A percentile compares a stretch with the other conserved stretches of the same genome.
Conservation (phyloP, 176 grass and related monocot species). For the Stipa capillata region DNA sequence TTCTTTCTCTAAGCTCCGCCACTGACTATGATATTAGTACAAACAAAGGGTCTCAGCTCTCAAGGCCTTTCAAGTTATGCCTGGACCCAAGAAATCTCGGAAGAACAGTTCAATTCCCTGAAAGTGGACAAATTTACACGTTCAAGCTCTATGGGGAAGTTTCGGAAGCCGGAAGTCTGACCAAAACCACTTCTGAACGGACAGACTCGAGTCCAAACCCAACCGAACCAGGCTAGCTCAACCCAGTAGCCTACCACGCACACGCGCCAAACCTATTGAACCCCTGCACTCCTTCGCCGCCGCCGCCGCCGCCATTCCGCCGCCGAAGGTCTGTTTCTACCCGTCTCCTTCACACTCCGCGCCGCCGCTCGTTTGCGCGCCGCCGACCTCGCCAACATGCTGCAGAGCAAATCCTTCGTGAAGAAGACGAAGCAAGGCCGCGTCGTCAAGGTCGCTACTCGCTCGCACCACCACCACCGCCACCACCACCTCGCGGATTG, state of each 20-base stretch:
- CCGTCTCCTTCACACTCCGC: background rate
- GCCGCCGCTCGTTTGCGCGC: background rate
- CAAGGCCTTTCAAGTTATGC: too few relatives aligned
- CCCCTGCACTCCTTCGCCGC: background rate
- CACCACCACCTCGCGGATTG: background rate
- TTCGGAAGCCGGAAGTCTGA: too few relatives aligned
- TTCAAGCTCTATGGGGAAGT: too few relatives aligned
- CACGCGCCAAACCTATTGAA: background rate
- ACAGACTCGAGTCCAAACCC: background rate
- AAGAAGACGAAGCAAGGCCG: constrained; percentile 94
- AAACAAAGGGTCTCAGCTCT: too few relatives aligned
- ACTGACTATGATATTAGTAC: too few relatives aligned
- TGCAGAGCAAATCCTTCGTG: constrained; percentile 97
- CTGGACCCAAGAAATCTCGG: too few relatives aligned
- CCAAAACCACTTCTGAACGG: too few relatives aligned
- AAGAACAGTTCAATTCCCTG: too few relatives aligned
- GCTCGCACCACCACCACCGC: background rate
- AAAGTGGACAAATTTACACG: too few relatives aligned
- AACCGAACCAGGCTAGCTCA: background rate
- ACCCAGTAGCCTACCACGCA: background rate
- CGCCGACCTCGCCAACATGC: constrained; percentile 30
- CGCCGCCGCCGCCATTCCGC: background rate
- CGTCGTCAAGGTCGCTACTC: constrained; percentile 58
- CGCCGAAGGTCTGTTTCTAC: constrained; percentile 5
- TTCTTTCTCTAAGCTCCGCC: too few relatives aligned